Percentiles rank a stretch among this genome's conserved stretches.
These are phyloP conservation scores for Sonneratia alba DNA, from an alignment of 345 rosid species.

Conservation along the genomic window DNA sequence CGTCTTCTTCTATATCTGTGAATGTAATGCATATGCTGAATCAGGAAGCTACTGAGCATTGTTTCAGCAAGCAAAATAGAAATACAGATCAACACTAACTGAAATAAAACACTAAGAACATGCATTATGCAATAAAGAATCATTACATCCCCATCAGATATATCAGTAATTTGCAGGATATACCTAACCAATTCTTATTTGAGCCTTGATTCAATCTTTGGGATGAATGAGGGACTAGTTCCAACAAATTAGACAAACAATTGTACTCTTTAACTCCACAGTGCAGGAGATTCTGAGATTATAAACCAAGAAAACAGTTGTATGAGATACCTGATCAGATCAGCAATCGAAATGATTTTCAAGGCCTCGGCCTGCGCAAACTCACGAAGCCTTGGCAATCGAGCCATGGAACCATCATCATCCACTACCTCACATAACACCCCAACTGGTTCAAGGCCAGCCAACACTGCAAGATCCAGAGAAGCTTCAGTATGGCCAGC, in stretches of 20 bases:
- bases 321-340: constrained; percentile 61
- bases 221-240: not conserved
- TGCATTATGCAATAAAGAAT: not conserved
- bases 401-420: constrained; percentile 98
- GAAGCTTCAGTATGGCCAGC: constrained; percentile 98
- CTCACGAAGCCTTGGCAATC: constrained; percentile 66
- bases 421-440: constrained; percentile 85
- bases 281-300: not conserved
- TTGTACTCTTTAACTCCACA: constrained; percentile 2
- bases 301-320: not conserved
- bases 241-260: not conserved
- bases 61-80: not conserved
- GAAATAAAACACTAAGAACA: not conserved
- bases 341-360: constrained; percentile 75
- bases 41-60: not conserved
- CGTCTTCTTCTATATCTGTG: constrained; percentile 77
- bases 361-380: constrained; percentile 54
- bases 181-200: not conserved
- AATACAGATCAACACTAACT: not conserved
- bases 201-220: not conserved
- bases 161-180: not conserved
- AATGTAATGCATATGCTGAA: not conserved
- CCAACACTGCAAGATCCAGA: constrained; percentile 69
- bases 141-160: not conserved
- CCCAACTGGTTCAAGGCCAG: constrained; percentile 73